A percentile compares a stretch with the other conserved stretches of the same genome.
Conservation (phyloP, 1,284 basidiomycete species). For the Ceratobasidium theobromae region DNA sequence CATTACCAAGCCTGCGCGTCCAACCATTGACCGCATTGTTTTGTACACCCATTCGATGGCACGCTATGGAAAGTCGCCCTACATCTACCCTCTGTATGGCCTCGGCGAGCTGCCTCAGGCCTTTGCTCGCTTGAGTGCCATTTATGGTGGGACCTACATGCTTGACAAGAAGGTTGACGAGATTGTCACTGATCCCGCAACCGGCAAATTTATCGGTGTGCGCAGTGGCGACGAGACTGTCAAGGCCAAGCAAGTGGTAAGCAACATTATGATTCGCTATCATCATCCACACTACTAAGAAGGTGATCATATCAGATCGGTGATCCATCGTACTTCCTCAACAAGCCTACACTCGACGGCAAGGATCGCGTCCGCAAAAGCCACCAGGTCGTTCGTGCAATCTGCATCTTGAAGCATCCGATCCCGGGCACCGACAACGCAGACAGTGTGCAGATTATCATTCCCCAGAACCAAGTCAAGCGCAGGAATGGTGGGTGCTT, state of each 20-base stretch:
- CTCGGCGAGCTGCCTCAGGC: conserved; percentile 98
- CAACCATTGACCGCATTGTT: conserved; percentile 92
- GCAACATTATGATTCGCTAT: not conserved
- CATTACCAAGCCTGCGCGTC: conserved; percentile 87
- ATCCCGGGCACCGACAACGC: conserved; percentile 96
- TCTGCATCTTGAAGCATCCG: conserved; percentile 97
- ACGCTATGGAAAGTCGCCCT: conserved; percentile 98
- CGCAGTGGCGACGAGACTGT: conserved; percentile 89
- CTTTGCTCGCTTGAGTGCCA: conserved; percentile 96
- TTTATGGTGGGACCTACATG: conserved; percentile 99
- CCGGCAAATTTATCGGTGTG: conserved; percentile 92
- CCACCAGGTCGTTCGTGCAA: conserved; percentile 93
- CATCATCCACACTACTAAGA: too few species aligned
- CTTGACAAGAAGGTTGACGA: conserved; percentile 94
- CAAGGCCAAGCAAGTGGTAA: conserved; percentile 86
- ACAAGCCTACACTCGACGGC: conserved; percentile 60
- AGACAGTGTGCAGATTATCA: conserved; percentile 96
- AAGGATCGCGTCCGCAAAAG: conserved; percentile 89
- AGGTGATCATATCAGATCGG: conserved; percentile 61
- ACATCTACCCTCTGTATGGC: conserved; percentile 99
- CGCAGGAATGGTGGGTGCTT: conserved; percentile 88
- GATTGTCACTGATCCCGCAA: conserved; percentile 78
- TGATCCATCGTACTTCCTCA: conserved; percentile 96
- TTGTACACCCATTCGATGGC: conserved; percentile 99
- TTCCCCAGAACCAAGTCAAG: conserved; percentile 97